Evolutionary conservation across 2,329 filamentous ascomycete species (phyloP).

Genomic region (Lizonia empirigonia): DNA sequence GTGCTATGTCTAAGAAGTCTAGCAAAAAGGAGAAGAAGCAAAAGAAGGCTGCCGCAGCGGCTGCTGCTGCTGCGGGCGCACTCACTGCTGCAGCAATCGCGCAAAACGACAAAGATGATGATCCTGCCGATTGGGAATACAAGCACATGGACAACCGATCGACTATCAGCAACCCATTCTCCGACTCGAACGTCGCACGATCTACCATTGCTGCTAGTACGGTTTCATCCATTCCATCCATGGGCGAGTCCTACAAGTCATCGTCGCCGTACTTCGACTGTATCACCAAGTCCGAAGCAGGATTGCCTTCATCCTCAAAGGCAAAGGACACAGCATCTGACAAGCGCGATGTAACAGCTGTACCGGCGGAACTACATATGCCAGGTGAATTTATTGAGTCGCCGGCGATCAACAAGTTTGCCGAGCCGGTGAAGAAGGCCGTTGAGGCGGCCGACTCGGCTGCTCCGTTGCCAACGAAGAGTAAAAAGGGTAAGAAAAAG

Average conservation of each 20-base stretch:
- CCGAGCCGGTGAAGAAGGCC: slow-evolving; percentile 40
- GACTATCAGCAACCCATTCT: slow-evolving; percentile 36
- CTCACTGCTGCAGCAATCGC: slow-evolving; percentile 28
- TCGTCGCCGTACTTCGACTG: slow-evolving; percentile 51
- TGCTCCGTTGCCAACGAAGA: slow-evolving; percentile 23
- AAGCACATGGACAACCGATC: slow-evolving; percentile 26
- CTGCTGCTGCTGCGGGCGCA: slow-evolving; percentile 26
- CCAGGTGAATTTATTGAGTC: slow-evolving; percentile 65
- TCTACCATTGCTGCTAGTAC: slow-evolving; percentile 28
- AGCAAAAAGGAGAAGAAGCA: slow-evolving; percentile 44
- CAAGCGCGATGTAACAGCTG: slow-evolving; percentile 48
- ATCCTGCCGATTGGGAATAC: slow-evolving; percentile 17
- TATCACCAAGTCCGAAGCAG: slow-evolving; percentile 49
- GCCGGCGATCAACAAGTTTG: slow-evolving; percentile 17
- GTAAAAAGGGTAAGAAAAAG: slow-evolving; percentile 36
- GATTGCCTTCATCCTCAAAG: slow-evolving; percentile 12
- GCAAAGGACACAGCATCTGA: slow-evolving; percentile 45
- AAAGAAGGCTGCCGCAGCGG: slow-evolving; percentile 29
- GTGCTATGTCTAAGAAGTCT: slow-evolving; percentile 35
- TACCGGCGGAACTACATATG: slow-evolving; percentile 65
- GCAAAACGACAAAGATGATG: slow-evolving; percentile 25
- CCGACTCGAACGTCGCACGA: slow-evolving; percentile 32
- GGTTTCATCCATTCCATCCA: slow-evolving; percentile 29
- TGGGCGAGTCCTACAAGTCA: slow-evolving; percentile 33
- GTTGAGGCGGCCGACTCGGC: slow-evolving; percentile 21